These are phyloP conservation scores for Cyberlindnera mrakii DNA, from an alignment of 805 yeast genomes.

Conservation along the genomic window DNA sequence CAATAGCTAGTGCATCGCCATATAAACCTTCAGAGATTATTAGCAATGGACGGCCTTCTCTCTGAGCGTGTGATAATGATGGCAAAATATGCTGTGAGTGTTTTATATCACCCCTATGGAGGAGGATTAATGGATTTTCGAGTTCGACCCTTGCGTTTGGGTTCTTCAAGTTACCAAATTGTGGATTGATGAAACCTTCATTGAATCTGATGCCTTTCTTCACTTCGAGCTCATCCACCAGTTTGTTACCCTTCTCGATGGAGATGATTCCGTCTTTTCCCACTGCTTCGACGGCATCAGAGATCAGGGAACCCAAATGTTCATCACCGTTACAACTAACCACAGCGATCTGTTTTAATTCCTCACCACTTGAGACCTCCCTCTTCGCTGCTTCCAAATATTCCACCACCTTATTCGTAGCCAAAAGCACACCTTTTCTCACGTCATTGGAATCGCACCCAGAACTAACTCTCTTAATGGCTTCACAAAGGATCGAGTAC, in stretches of 20 bases:
- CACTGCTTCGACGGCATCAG: slow-evolving; percentile 96
- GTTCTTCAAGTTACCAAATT: slow-evolving; percentile 75
- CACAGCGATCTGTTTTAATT: slow-evolving; percentile 97
- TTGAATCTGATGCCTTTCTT: slow-evolving; percentile 98
- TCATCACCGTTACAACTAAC: slow-evolving; percentile 95
- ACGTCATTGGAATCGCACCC: slow-evolving; percentile 99
- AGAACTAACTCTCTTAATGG: slow-evolving; percentile 95
- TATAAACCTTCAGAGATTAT: slow-evolving; percentile 94
- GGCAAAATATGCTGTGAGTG: slow-evolving; percentile 60
- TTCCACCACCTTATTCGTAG: slow-evolving; percentile 87
- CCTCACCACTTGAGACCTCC: slow-evolving; percentile 89
- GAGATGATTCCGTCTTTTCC: slow-evolving; percentile 99
- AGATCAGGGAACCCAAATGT: slow-evolving; percentile 86
- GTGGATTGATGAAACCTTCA: slow-evolving; percentile 95
- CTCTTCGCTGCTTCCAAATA: slow-evolving; percentile 81
- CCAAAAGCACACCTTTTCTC: slow-evolving; percentile 95
- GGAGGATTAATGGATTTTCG: slow-evolving; percentile 82
- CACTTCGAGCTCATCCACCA: slow-evolving; percentile 93
- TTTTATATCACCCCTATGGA: slow-evolving; percentile 28
- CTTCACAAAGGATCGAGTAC: slow-evolving; percentile 90
- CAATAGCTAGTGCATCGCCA: slow-evolving; percentile 98
- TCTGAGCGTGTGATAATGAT: slow-evolving; percentile 87
- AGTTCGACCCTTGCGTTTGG: slow-evolving; percentile 90
- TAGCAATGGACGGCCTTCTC: slow-evolving; percentile 86
- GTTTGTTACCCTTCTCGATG: slow-evolving; percentile 93